phyloP scores from a whole-genome alignment of 495 filamentous ascomycete species.

The Paragyromitra xinjiangensis region DNA sequence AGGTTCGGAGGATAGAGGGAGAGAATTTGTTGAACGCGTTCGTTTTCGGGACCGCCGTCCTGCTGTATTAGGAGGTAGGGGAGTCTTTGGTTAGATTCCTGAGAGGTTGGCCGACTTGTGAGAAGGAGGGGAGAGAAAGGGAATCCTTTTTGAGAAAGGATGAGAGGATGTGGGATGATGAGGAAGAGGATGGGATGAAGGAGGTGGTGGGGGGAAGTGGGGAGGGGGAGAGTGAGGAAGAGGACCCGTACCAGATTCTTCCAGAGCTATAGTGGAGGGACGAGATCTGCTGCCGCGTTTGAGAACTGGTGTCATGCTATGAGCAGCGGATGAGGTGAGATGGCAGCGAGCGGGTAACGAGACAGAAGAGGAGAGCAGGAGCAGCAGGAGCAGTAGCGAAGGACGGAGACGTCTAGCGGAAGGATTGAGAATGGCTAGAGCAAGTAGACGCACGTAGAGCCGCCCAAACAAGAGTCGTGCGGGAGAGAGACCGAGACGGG shows the following conservation, averaged over 20 bases:
- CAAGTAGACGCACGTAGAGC: slow-evolving; percentile 34
- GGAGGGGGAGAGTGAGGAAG: neutral
- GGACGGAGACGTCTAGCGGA: slow-evolving; percentile 45
- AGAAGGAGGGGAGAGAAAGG: slow-evolving; percentile 51
- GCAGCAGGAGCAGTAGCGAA: neutral
- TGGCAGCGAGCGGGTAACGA: slow-evolving; percentile 26
- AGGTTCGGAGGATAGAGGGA: slow-evolving; percentile 49
- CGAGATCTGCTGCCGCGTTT: slow-evolving; percentile 57
- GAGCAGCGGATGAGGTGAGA: slow-evolving; percentile 47
- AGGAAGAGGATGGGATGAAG: slow-evolving; percentile 29
- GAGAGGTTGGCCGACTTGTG: slow-evolving; percentile 56
- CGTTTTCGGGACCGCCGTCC: slow-evolving; percentile 55
- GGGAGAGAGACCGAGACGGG: slow-evolving; percentile 22
- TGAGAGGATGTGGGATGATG: slow-evolving; percentile 19
- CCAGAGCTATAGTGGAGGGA: slow-evolving; percentile 55
- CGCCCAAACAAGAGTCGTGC: slow-evolving; percentile 45
- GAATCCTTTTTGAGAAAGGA: slow-evolving; percentile 27
- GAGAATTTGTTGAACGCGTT: slow-evolving; percentile 54
- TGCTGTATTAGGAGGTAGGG: slow-evolving; percentile 54
- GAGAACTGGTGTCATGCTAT: slow-evolving; percentile 57
- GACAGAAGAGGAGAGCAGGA: slow-evolving; percentile 7
- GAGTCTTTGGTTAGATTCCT: slow-evolving; percentile 57
- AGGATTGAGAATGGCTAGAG: slow-evolving; percentile 37
- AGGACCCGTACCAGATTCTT: slow-evolving; percentile 54
- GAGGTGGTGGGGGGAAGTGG: slow-evolving; percentile 3